Conservation (phyloP, 176 grass and related monocot genomes). For the Cymbopogon citratus region DNA sequence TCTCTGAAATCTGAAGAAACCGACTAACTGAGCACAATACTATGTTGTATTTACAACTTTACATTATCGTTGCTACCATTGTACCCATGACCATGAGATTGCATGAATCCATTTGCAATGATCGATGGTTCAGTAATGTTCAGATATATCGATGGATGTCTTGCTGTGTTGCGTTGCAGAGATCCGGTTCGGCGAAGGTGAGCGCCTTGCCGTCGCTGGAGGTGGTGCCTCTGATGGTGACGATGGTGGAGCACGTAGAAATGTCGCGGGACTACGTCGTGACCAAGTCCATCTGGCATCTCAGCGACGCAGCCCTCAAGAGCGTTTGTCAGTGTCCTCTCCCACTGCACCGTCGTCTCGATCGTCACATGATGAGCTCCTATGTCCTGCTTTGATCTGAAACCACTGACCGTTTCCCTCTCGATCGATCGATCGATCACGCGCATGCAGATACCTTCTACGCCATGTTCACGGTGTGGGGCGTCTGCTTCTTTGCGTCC, state of each 20-base stretch:
- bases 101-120: too few relatives aligned
- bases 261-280: conserved; percentile 67
- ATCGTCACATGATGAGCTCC: background rate
- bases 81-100: too few relatives aligned
- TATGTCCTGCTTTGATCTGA: background rate
- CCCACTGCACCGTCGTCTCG: background rate
- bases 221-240: conserved; percentile 71
- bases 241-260: conserved; percentile 76
- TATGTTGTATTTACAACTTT: background rate
- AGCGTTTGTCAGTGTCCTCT: conserved; percentile 73
- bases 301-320: conserved; percentile 69
- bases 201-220: conserved; percentile 64
- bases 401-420: background rate
- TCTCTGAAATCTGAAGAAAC: background rate
- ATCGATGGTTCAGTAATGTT: too few relatives aligned
- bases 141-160: too few relatives aligned
- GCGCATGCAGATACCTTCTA: conserved; percentile 59
- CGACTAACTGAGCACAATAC: background rate
- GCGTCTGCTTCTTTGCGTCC: conserved; percentile 81
- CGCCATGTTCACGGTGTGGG: conserved; percentile 91
- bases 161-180: conserved; percentile 12
- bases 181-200: conserved; percentile 28
- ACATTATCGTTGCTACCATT: background rate
- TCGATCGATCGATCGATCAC: background rate
- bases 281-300: conserved; percentile 82